Percentiles rank a stretch among this genome's conserved stretches.
Evolutionary conservation across 176 grass and related monocot genomes (phyloP).

Genomic region (Chrysopogon serrulatus): DNA sequence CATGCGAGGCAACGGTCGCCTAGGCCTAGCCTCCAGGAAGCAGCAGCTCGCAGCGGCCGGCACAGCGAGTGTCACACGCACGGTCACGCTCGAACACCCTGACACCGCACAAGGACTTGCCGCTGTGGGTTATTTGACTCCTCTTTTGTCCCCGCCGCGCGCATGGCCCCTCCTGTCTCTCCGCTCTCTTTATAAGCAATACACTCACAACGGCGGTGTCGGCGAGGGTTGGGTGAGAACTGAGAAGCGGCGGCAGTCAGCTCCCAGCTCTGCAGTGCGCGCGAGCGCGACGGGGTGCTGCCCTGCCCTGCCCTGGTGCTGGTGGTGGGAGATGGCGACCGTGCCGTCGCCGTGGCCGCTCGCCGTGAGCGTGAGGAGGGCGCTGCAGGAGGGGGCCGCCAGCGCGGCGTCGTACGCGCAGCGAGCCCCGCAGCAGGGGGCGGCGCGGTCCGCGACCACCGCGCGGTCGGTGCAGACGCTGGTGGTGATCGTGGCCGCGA

Average conservation of each 20-base stretch:
- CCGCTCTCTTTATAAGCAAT: conserved; percentile 8
- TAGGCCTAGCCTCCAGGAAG: neutral
- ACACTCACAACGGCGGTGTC: neutral
- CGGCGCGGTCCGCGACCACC: conserved; percentile 10
- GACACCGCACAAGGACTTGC: neutral
- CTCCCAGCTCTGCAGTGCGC: neutral
- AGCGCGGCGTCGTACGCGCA: conserved; percentile 2
- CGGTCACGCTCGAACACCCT: conserved; percentile 11
- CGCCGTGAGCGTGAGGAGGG: conserved; percentile 20
- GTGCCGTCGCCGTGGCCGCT: neutral
- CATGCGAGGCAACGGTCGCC: conserved; percentile 28
- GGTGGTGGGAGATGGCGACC: neutral
- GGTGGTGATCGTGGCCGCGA: conserved; percentile 79
- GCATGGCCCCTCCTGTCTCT: neutral
- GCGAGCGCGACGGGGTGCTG: neutral
- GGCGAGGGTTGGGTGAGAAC: no score
- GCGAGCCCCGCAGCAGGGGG: neutral
- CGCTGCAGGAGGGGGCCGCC: conserved; percentile 24
- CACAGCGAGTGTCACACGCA: conserved; percentile 9
- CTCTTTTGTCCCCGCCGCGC: conserved; percentile 44
- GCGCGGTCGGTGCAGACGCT: conserved; percentile 63
- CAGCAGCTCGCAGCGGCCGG: neutral
- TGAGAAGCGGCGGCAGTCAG: neutral
- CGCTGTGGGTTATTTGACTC: conserved; percentile 1
- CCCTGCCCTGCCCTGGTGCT: neutral